Evolutionary conservation across 2,329 filamentous ascomycete genomes (phyloP), one percentile per base, ranked within the genome.

Genomic region (Colletotrichum sidae): DNA sequence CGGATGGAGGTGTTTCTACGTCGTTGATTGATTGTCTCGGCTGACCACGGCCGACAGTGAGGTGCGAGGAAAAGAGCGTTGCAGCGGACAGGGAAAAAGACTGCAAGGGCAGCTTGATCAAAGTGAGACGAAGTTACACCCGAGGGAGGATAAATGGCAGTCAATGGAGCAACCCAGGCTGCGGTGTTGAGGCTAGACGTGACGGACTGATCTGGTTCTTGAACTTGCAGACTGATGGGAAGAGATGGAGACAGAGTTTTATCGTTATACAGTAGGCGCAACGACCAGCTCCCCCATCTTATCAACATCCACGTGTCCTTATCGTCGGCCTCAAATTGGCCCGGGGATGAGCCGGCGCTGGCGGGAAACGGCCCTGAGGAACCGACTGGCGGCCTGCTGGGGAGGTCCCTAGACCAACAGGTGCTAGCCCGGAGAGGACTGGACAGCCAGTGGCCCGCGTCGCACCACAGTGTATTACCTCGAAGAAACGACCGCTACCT

Each of bases 251-350:
- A 41, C 15, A 5, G 34, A 25, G 44, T 38, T 39, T 59, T 44
- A 42, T 52, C 42, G 42, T 61, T 61, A 15, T 15, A 15, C 15
- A 15, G 15, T 15, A 65, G 52, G 33, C 57, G 49, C 44, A 25
- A 13, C 10, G 37, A 11, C 51, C 50, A 10, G 15, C 46, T 49
- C 34, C 15, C 17, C 8, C 60, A 37, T 44, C 37, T 66, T 66
- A 66, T 66, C 63, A 58, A 7, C 12, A 7, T 66, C 63, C 63
- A 62, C 63, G 63, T 66, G 63, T 63, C 63, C 63, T 57, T 66
- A 66, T 66, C 63, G 52, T 44, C 13, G 8, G 45, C 25, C 17
- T 53, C 25, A 62, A 47, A 56, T 10, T 53, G 46, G 46, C n/a
- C n/a, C n/a, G n/a, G n/a, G n/a, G n/a, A 54, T 39, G 57, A 44